These are phyloP conservation scores for Teratosphaeria zuluensis DNA, from an alignment of 2,329 filamentous ascomycete genomes.

Conservation along the genomic window DNA sequence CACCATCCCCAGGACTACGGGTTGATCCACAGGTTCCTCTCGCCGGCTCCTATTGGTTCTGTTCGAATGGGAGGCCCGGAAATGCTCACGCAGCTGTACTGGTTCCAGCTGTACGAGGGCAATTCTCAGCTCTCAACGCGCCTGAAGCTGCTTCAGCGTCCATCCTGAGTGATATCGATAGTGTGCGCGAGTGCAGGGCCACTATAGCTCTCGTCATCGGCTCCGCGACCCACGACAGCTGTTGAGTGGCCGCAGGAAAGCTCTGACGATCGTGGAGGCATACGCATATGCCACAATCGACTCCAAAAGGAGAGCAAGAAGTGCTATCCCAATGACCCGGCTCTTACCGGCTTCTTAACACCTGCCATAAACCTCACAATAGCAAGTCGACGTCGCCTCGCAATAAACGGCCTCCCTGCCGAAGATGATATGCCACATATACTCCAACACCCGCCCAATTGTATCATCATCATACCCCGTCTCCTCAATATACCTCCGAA, in stretches of 20 bases:
- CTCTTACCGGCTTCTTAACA: background rate
- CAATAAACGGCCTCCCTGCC: constrained; percentile 21
- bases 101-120: too few species aligned
- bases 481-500: constrained; percentile 38
- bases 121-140: too few species aligned
- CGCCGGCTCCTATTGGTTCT: too few species aligned
- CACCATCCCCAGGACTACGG: too few species aligned
- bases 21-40: too few species aligned
- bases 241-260: background rate
- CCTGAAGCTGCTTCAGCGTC: too few species aligned
- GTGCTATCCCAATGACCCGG: background rate
- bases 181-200: background rate
- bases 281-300: background rate
- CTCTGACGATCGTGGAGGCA: background rate
- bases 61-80: too few species aligned
- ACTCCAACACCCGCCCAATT: constrained; percentile 47
- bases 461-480: constrained; percentile 40
- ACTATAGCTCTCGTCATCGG: background rate
- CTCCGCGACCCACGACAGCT: background rate
- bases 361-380: constrained; percentile 22
- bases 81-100: too few species aligned
- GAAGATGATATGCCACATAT: constrained; percentile 49
- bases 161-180: background rate
- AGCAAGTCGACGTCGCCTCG: constrained; percentile 15
- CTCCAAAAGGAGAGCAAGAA: background rate